Percentiles rank a stretch among this genome's conserved stretches.
These are phyloP conservation scores for Tremellales sp. DNA, from an alignment of 1,284 basidiomycete genomes.

Conservation along the genomic window DNA sequence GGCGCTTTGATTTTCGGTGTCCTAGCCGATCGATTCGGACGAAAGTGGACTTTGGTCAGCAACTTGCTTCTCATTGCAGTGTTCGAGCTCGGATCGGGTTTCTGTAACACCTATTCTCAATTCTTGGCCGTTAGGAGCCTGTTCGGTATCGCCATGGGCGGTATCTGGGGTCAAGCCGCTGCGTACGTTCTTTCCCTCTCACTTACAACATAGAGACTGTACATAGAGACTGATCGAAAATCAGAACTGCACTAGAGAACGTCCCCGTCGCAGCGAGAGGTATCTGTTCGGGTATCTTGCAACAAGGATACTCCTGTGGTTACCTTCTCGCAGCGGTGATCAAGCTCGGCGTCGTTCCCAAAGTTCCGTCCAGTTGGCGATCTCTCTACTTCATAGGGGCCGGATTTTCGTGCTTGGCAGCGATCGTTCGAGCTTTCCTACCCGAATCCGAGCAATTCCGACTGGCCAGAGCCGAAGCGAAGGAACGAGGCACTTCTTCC, in stretches of 20 bases:
- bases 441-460: constrained; percentile 79
- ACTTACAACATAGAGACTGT: too few species aligned
- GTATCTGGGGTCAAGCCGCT: constrained; percentile 50
- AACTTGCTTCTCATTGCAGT: constrained; percentile 69
- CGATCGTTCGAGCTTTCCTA: constrained; percentile 63
- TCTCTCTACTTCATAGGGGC: constrained; percentile 55
- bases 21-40: constrained; percentile 77
- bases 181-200: constrained; percentile 11
- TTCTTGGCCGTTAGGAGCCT: constrained; percentile 54
- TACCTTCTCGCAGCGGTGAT: constrained; percentile 61
- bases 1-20: constrained; percentile 80
- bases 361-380: constrained; percentile 49
- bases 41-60: constrained; percentile 84
- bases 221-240: background rate
- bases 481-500: constrained; percentile 44
- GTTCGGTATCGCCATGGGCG: constrained; percentile 81
- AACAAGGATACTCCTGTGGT: constrained; percentile 68
- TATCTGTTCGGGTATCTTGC: constrained; percentile 75
- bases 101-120: constrained; percentile 49
- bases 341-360: constrained; percentile 57
- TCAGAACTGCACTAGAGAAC: constrained; percentile 67
- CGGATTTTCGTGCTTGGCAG: constrained; percentile 71
- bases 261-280: constrained; percentile 83
- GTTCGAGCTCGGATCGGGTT: constrained; percentile 68
- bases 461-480: constrained; percentile 44